These are phyloP conservation scores for Calcarisporium arbuscula DNA, from an alignment of 2,329 filamentous ascomycete genomes.

Conservation along the genomic window DNA sequence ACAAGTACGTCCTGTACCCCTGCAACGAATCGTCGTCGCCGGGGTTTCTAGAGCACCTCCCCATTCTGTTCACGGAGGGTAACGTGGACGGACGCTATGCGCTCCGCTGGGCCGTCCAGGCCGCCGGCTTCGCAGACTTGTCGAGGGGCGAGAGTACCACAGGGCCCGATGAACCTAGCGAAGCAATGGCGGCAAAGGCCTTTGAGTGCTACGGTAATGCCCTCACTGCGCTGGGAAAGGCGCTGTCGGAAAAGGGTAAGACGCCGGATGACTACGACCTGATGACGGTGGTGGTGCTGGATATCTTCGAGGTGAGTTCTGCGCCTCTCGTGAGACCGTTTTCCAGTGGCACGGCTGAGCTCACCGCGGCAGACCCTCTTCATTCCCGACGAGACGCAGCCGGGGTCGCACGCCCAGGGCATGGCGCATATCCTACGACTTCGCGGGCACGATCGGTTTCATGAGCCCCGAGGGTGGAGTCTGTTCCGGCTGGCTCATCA, in stretches of 20 bases:
- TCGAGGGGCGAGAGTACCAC: constrained; percentile 21
- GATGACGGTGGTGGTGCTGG: constrained; percentile 33
- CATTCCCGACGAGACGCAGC: constrained; percentile 16
- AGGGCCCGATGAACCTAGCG: constrained; percentile 8
- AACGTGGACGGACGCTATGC: constrained; percentile 29
- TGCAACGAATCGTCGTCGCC: constrained; percentile 25
- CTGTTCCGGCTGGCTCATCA: constrained; percentile 33
- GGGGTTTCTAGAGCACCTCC: constrained; percentile 33
- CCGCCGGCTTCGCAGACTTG: constrained; percentile 27
- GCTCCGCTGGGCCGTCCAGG: constrained; percentile 30
- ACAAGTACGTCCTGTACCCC: constrained; percentile 32
- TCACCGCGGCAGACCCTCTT: constrained; percentile 31
- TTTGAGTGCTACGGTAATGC: constrained; percentile 29
- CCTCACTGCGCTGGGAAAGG: constrained; percentile 24
- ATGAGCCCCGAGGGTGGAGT: constrained; percentile 30
- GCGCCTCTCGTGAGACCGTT: too few relatives aligned
- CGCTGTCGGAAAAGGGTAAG: constrained; percentile 23
- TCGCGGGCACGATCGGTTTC: constrained; percentile 26
- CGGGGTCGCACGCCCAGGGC: constrained; percentile 29
- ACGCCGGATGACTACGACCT: constrained; percentile 31
- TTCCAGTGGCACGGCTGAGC: too few relatives aligned
- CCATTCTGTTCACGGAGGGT: constrained; percentile 29
- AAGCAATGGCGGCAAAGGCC: constrained; percentile 17
- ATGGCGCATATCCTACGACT: constrained; percentile 34
- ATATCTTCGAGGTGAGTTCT: constrained; percentile 31